Base-by-base conservation (phyloP, 2,329 filamentous ascomycete species). In the Tolypocladium guangdongense region DNA sequence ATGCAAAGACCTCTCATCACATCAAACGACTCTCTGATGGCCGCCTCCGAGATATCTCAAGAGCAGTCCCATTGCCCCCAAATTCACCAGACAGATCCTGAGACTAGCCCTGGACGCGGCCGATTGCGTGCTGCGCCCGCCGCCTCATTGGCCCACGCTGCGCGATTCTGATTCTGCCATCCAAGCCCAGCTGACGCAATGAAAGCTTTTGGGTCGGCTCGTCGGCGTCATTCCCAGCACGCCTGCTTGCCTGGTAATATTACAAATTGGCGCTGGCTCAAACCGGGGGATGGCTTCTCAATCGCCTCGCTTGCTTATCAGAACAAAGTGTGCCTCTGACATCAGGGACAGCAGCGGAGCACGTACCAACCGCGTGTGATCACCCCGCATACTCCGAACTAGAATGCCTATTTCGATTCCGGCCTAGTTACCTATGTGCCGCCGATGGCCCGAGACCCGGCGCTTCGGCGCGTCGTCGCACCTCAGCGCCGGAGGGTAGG, bases 151-250 rank as follows among this genome's bases (percentile, higher is more conserved):
- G 62, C 61, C 51, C 52, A 43, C 50, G 14, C 24, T 41, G 43
- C 43, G 33, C 55, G 46, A 64, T 27, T 27, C 27, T 6, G 27
- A 27, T 65, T 60, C 55, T 62, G 59, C 57, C 61, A 64, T 64
- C 55, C 59, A 22, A 55, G 56, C 55, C 55, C 58, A 54, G 54
- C 59, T 65, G 63, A 65, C 63, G 63, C 63, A 62, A 65, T 65
- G 49, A 33, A 32, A 24, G 24, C 22, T 32, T 16, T 12, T 4
- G 24, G 24, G 24, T 7, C 48, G 48, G 48, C 48, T 38, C 48
- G 48, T 50, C 48, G 48, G 43, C 41, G 14, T 30, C 24, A 1
- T 4, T 27, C 2, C 22, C 48, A 50, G 48, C 48, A 50, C 48
- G 48, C n/a, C 48, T n/a, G n/a, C n/a, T n/a, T n/a, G n/a, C n/a